phyloP scores from a whole-genome alignment of 1,284 basidiomycete genomes.

The Ustilago sp. region DNA sequence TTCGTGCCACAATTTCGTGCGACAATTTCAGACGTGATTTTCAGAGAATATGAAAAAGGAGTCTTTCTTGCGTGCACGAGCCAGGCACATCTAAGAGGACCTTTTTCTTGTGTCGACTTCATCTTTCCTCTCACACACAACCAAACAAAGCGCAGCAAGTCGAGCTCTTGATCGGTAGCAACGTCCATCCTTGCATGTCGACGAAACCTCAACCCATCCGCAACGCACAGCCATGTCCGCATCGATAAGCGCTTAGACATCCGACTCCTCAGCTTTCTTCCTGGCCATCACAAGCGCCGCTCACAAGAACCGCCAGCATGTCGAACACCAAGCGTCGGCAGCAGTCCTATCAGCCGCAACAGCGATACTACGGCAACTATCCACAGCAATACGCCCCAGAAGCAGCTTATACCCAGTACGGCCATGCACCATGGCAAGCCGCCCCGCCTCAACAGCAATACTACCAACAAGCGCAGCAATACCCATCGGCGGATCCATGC shows the following conservation, averaged over 20 bases:
- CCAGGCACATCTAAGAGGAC: neutral
- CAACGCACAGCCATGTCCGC: conserved; percentile 19
- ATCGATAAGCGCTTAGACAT: conserved; percentile 7
- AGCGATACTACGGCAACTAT: conserved; percentile 9
- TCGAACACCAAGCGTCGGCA: conserved; percentile 26
- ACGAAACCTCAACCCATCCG: neutral
- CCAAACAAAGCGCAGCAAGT: neutral
- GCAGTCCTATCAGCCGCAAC: conserved; percentile 7
- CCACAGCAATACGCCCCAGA: conserved; percentile 22
- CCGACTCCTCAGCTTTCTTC: neutral
- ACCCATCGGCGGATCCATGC: conserved; percentile 27
- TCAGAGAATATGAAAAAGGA: neutral
- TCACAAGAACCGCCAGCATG: conserved; percentile 17
- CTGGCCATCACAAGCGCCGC: neutral
- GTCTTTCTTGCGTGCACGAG: too few relatives aligned
- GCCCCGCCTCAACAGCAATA: conserved; percentile 13
- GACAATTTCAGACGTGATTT: conserved; percentile 5
- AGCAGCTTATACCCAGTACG: conserved; percentile 13
- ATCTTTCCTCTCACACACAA: neutral
- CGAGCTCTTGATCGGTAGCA: neutral
- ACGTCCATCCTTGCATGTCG: neutral
- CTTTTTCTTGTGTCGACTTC: neutral
- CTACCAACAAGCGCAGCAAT: conserved; percentile 24
- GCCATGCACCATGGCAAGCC: conserved; percentile 15
- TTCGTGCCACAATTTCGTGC: neutral